A percentile compares a stretch with the other conserved stretches of the same genome.
phyloP scores from a whole-genome alignment of 2,329 filamentous ascomycete genomes.

The Diaporthe sp. region DNA sequence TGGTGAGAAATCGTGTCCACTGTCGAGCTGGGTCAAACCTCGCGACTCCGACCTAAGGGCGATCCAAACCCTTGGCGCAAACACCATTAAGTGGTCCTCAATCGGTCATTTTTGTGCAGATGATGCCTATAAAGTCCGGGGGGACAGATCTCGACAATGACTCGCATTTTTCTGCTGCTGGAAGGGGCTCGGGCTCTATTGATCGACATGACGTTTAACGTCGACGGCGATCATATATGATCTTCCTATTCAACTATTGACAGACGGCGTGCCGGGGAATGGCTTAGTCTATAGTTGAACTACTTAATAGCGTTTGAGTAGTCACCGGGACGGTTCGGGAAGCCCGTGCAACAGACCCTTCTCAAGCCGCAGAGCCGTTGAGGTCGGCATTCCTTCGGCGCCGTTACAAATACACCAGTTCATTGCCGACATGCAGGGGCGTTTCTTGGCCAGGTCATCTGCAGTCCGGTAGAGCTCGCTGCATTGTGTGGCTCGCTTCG shows the following conservation, averaged over 20 bases:
- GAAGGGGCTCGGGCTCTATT: background rate
- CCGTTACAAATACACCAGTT: background rate
- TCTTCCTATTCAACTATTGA: background rate
- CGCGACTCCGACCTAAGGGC: slow-evolving; percentile 1
- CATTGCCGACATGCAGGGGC: slow-evolving; percentile 26
- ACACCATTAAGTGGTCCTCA: slow-evolving; percentile 3
- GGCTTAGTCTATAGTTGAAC: background rate
- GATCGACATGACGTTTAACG: slow-evolving; percentile 12
- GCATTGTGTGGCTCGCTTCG: slow-evolving; percentile 20
- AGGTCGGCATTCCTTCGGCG: slow-evolving; percentile 8
- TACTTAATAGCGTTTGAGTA: background rate
- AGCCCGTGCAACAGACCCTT: slow-evolving; percentile 9
- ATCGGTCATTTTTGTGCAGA: slow-evolving; percentile 6
- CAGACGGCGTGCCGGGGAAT: background rate
- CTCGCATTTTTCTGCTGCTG: background rate
- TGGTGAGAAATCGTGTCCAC: slow-evolving; percentile 8
- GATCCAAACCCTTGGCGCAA: slow-evolving; percentile 14
- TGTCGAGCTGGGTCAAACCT: background rate
- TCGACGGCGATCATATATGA: background rate
- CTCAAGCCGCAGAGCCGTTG: background rate
- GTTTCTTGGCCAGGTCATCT: slow-evolving; percentile 8
- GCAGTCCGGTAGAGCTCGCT: slow-evolving; percentile 1
- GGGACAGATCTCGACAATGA: slow-evolving; percentile 6
- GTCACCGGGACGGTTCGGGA: background rate
- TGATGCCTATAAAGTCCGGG: background rate